Evolutionary conservation across 164 flowering plant species (phyloP).

Genomic region (Sedum album): DNA sequence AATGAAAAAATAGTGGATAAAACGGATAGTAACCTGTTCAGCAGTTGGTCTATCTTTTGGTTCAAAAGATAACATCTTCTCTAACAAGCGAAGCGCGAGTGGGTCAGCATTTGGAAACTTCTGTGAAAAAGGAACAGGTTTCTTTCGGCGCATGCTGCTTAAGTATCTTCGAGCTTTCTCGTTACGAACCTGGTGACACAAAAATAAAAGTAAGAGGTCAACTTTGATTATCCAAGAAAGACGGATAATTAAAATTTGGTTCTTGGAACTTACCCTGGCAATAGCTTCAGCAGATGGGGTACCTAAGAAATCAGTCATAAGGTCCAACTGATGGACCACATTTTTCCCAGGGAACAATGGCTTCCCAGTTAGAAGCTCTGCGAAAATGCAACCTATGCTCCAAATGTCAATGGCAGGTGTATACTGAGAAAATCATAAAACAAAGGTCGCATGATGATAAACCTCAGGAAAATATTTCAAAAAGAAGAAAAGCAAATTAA

Average conservation of each 20-base stretch:
- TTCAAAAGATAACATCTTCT: constrained; percentile 94
- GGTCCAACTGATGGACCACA: constrained; percentile 93
- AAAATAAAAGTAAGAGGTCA: background rate
- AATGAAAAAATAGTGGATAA: constrained; percentile 2
- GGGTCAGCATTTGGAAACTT: constrained; percentile 95
- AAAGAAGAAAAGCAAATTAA: background rate
- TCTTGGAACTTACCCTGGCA: constrained; percentile 55
- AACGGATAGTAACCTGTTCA: constrained; percentile 56
- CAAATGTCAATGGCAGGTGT: constrained; percentile 98
- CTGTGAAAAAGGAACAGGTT: constrained; percentile 72
- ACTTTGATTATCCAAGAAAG: background rate
- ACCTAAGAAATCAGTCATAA: constrained; percentile 91
- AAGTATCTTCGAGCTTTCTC: constrained; percentile 95
- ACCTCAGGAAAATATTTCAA: no score
- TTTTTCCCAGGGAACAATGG: constrained; percentile 98
- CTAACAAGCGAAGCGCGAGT: constrained; percentile 78
- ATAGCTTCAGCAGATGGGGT: constrained; percentile 87
- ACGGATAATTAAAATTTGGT: background rate
- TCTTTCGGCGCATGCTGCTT: constrained; percentile 89
- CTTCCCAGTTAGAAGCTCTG: constrained; percentile 91
- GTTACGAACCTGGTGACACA: constrained; percentile 64
- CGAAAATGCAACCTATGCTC: constrained; percentile 99
- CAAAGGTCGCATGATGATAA: background rate
- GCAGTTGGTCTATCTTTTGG: constrained; percentile 91
- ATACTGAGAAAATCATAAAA: constrained; percentile 45